phyloP scores from a whole-genome alignment of 495 filamentous ascomycete species.

The Aspergillus affinis region DNA sequence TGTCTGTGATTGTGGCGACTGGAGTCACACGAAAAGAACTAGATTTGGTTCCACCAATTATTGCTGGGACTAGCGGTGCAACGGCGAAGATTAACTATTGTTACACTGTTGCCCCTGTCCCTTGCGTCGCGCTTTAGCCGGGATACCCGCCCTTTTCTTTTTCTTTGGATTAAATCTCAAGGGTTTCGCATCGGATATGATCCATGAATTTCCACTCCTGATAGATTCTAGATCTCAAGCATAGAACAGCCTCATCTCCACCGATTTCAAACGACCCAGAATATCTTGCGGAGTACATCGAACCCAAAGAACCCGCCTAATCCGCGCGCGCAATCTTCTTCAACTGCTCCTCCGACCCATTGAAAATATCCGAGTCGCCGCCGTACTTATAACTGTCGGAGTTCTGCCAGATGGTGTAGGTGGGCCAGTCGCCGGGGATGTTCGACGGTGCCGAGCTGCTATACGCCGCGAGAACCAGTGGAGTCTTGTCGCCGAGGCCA shows the following conservation, averaged over 20 bases:
- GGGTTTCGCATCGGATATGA: too few relatives aligned
- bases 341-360: conserved; percentile 36
- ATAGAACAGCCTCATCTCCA: not conserved
- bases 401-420: conserved; percentile 59
- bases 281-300: not conserved
- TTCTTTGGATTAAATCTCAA: too few relatives aligned
- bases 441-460: conserved; percentile 35
- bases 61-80: not conserved
- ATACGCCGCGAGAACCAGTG: conserved; percentile 56
- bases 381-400: conserved; percentile 42
- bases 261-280: not conserved
- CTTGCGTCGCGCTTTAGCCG: not conserved
- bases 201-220: too few relatives aligned
- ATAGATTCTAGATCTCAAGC: too few relatives aligned
- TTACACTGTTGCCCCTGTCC: not conserved
- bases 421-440: conserved; percentile 56
- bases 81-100: not conserved
- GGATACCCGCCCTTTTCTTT: too few relatives aligned
- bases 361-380: conserved; percentile 54
- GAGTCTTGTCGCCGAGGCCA: conserved; percentile 46
- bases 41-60: not conserved
- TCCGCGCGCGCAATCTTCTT: conserved; percentile 29
- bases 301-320: conserved; percentile 2
- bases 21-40: not conserved
- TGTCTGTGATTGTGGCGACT: not conserved